These are phyloP conservation scores for Fistulina hepatica DNA, from an alignment of 1,284 basidiomycete species.

Conservation along the genomic window DNA sequence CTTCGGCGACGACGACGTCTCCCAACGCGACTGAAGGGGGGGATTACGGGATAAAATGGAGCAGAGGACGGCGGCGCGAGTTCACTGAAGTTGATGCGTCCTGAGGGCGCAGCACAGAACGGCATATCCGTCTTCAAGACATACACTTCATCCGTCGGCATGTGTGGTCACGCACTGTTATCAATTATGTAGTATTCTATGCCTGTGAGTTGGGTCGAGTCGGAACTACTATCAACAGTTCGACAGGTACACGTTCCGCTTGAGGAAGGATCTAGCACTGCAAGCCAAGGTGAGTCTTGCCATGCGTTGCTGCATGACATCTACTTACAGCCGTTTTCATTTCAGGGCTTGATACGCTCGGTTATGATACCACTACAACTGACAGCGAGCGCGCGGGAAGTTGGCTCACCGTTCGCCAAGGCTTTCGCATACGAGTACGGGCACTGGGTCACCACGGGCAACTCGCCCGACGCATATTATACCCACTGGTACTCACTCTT, in stretches of 20 bases:
- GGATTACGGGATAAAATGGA: no score
- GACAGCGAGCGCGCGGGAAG: constrained; percentile 63
- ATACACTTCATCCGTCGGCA: constrained; percentile 40
- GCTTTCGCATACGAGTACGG: no score
- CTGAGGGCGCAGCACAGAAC: constrained; percentile 7
- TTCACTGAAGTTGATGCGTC: constrained; percentile 14
- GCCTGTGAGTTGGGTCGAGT: constrained; percentile 1
- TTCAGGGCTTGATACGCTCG: constrained; percentile 75
- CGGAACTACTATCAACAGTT: constrained; percentile 28
- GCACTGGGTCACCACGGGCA: no score
- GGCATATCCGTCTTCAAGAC: no score
- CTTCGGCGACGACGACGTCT: no score
- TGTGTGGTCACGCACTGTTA: constrained; percentile 36
- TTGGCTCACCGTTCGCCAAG: no score
- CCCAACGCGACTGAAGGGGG: no score
- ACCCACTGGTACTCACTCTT: no score
- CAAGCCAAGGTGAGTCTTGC: not conserved
- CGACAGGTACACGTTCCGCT: not conserved
- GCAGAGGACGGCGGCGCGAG: constrained; percentile 12
- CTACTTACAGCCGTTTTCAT: constrained; percentile 55
- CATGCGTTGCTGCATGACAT: constrained; percentile 18
- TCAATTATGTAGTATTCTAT: constrained; percentile 31
- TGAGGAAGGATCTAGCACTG: no score
- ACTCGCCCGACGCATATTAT: no score
- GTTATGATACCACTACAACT: constrained; percentile 69